Conservation (phyloP, 2,329 filamentous ascomycete species). For the Seiridium cupressi region DNA sequence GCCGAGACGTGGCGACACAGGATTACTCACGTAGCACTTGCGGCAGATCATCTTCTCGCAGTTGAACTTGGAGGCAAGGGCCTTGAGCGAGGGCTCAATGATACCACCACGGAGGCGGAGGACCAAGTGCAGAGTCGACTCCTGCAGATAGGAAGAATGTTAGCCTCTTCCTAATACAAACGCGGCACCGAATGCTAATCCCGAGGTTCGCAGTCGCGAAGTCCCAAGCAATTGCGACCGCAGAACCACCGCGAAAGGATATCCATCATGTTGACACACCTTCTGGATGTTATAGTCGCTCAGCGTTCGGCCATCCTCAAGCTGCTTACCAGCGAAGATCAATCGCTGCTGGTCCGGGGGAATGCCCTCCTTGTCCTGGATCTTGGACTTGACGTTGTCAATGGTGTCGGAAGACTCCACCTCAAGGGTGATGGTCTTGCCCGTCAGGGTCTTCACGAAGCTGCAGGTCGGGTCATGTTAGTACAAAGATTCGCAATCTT, state of each 20-base stretch:
- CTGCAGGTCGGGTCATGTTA: conserved; percentile 44
- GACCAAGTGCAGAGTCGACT: conserved; percentile 97
- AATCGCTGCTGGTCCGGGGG: conserved; percentile 97
- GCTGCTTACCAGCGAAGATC: conserved; percentile 99
- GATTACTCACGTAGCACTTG: conserved; percentile 92
- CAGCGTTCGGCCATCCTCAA: conserved; percentile 95
- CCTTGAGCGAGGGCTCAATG: conserved; percentile 98
- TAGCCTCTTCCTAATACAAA: not conserved
- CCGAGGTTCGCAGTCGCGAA: not conserved
- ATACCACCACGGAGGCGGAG: conserved; percentile 99
- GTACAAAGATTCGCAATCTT: conserved; percentile 10
- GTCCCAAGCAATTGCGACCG: not conserved
- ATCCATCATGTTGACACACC: conserved; percentile 51
- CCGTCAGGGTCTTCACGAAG: conserved; percentile 99
- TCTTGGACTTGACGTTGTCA: conserved; percentile 99
- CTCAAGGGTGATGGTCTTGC: conserved; percentile 99
- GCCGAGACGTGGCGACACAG: not conserved
- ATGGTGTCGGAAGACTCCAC: conserved; percentile 99
- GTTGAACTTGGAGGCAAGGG: conserved; percentile 98
- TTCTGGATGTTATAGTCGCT: conserved; percentile 99
- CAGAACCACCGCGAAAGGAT: not conserved
- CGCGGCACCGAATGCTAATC: too few relatives aligned
- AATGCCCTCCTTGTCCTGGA: conserved; percentile 99
- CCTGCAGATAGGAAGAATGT: conserved; percentile 49
- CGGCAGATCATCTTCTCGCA: conserved; percentile 92